A percentile compares a stretch with the other conserved stretches of the same genome.
These are phyloP conservation scores for Truncatella angustata DNA, from an alignment of 2,329 filamentous ascomycete species.

Conservation along the genomic window DNA sequence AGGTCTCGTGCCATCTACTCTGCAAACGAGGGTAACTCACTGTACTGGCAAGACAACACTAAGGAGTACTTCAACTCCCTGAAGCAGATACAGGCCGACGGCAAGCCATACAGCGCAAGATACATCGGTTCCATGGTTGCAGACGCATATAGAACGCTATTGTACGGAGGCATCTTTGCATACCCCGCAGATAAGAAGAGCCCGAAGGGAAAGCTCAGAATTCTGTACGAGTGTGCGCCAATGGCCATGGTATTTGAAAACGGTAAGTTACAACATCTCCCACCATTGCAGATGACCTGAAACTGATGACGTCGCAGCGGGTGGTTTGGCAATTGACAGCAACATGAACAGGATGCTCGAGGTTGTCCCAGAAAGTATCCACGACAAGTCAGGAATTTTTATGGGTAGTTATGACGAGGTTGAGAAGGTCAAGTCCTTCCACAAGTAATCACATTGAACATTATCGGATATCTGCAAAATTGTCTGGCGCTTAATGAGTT, in stretches of 20 bases:
- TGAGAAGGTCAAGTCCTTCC: constrained; percentile 86
- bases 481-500: neutral
- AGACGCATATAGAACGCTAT: constrained; percentile 90
- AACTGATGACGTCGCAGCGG: constrained; percentile 53
- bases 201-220: constrained; percentile 95
- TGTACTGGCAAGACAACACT: constrained; percentile 91
- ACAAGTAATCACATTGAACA: constrained; percentile 48
- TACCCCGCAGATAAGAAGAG: constrained; percentile 98
- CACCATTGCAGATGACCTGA: neutral
- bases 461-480: neutral
- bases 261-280: constrained; percentile 54
- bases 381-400: constrained; percentile 94
- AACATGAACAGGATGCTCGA: constrained; percentile 89
- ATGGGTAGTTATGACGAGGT: constrained; percentile 93
- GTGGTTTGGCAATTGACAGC: constrained; percentile 88
- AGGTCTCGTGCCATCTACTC: constrained; percentile 85
- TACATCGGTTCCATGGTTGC: constrained; percentile 99
- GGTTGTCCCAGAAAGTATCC: constrained; percentile 86
- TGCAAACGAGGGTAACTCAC: constrained; percentile 96
- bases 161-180: constrained; percentile 96
- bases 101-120: constrained; percentile 89
- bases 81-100: constrained; percentile 71
- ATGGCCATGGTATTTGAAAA: constrained; percentile 99
- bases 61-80: constrained; percentile 86
- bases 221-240: constrained; percentile 96